Conservation (phyloP, 2,329 filamentous ascomycete species). For the Chaetomium sp. region DNA sequence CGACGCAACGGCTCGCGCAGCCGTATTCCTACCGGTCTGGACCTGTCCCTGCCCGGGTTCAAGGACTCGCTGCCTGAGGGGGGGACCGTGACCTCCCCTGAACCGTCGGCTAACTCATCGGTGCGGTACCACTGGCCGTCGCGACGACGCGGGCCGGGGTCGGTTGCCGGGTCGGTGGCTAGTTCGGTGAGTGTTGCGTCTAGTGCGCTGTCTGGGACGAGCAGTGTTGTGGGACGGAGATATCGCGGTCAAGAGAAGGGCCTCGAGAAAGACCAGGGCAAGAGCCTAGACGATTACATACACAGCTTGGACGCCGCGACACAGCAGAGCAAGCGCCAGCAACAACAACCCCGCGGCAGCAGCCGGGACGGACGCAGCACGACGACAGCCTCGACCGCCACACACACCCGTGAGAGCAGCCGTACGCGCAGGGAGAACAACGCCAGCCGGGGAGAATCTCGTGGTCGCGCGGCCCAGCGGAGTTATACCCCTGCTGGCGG, state of each 20-base stretch:
- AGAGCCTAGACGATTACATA: slow-evolving; percentile 76
- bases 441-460: slow-evolving; percentile 52
- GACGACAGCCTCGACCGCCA: too few species aligned
- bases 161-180: slow-evolving; percentile 49
- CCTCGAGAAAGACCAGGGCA: slow-evolving; percentile 43
- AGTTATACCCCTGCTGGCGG: slow-evolving; percentile 61
- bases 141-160: slow-evolving; percentile 47
- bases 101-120: slow-evolving; percentile 49
- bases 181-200: slow-evolving; percentile 48
- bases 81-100: slow-evolving; percentile 43
- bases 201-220: slow-evolving; percentile 45
- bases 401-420: slow-evolving; percentile 34
- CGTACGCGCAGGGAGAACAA: slow-evolving; percentile 39
- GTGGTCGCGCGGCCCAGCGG: slow-evolving; percentile 60
- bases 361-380: slow-evolving; percentile 40
- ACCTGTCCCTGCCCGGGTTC: slow-evolving; percentile 57
- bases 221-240: slow-evolving; percentile 26
- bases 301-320: slow-evolving; percentile 71
- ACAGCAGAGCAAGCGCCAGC: slow-evolving; percentile 35
- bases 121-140: slow-evolving; percentile 50
- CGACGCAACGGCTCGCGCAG: slow-evolving; percentile 67
- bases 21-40: slow-evolving; percentile 65
- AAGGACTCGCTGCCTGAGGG: slow-evolving; percentile 46
- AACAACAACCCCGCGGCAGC: slow-evolving; percentile 48
- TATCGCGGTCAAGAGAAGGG: too few species aligned